Percentiles rank a stretch among this genome's conserved stretches.
Evolutionary conservation across 2,329 filamentous ascomycete genomes (phyloP).

Genomic region (Colletotrichum sojae): DNA sequence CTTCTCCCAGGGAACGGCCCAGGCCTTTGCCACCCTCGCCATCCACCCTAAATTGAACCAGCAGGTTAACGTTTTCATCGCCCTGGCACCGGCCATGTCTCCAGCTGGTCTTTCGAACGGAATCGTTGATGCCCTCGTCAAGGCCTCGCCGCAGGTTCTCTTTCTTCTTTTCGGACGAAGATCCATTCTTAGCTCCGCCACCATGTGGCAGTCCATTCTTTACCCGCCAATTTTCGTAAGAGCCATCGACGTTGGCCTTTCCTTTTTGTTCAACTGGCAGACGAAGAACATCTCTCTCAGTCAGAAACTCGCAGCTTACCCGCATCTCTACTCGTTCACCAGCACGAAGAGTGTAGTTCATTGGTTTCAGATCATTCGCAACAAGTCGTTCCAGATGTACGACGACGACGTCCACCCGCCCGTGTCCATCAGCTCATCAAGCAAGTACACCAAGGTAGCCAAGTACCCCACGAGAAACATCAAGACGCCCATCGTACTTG

Average conservation of each 20-base stretch:
- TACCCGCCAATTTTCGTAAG: constrained; percentile 95
- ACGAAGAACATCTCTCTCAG: constrained; percentile 85
- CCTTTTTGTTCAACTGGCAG: constrained; percentile 91
- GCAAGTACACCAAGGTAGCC: constrained; percentile 95
- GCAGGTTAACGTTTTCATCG: constrained; percentile 96
- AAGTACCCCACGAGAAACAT: constrained; percentile 98
- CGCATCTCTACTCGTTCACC: constrained; percentile 96
- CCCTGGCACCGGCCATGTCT: constrained; percentile 95
- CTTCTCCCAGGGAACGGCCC: constrained; percentile 96
- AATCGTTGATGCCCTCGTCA: constrained; percentile 92
- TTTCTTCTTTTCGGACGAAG: constrained; percentile 94
- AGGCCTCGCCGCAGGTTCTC: constrained; percentile 91
- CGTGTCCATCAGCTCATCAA: constrained; percentile 77
- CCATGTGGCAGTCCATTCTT: constrained; percentile 96
- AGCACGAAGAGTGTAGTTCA: constrained; percentile 98
- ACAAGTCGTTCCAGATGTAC: constrained; percentile 97
- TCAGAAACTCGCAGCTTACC: constrained; percentile 95
- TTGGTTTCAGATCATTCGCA: constrained; percentile 99
- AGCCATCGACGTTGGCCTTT: constrained; percentile 85
- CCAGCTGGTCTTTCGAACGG: constrained; percentile 91
- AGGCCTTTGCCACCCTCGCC: constrained; percentile 93
- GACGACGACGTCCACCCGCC: constrained; percentile 92
- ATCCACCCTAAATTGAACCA: constrained; percentile 94
- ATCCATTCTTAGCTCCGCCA: constrained; percentile 91
- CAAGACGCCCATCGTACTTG: constrained; percentile 91